phyloP scores from a whole-genome alignment of 148 eudicot species.

The Dianthus caryophyllus region DNA sequence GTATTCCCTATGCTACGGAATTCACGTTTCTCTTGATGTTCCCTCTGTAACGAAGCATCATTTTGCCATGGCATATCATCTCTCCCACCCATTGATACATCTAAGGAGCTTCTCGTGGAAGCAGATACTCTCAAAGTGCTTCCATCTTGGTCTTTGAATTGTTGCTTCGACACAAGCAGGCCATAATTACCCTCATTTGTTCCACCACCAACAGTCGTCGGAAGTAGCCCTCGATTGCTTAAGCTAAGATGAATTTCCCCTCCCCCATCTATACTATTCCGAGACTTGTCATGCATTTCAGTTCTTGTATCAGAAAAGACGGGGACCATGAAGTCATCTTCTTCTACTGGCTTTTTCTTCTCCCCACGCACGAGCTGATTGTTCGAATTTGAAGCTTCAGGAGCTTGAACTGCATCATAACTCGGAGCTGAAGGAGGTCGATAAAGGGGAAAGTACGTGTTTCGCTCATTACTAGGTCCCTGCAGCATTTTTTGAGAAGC shows the following conservation, averaged over 20 bases:
- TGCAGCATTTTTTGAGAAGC: conserved; percentile 24
- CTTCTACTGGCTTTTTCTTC: conserved; percentile 40
- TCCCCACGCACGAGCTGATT: conserved; percentile 27
- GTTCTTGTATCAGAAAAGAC: conserved; percentile 47
- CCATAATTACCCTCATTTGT: conserved; percentile 21
- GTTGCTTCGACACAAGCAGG: conserved; percentile 31
- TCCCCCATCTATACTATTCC: conserved; percentile 23
- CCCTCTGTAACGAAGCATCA: conserved; percentile 24
- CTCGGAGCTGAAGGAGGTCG: conserved; percentile 30
- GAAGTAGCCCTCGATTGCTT: conserved; percentile 19
- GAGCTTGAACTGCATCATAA: conserved; percentile 35
- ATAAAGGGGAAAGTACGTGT: conserved; percentile 37
- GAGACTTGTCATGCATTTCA: conserved; percentile 24
- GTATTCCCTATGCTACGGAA: conserved; percentile 19
- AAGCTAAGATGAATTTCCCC: conserved; percentile 22
- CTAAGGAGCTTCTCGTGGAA: conserved; percentile 23
- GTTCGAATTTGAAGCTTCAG: conserved; percentile 31
- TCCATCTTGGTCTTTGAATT: conserved; percentile 21
- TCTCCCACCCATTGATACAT: conserved; percentile 22
- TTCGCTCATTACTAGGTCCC: conserved; percentile 46
- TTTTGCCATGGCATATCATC: conserved; percentile 22
- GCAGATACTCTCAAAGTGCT: conserved; percentile 28
- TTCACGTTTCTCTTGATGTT: conserved; percentile 25
- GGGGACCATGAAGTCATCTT: conserved; percentile 82
- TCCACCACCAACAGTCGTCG: conserved; percentile 26